A percentile compares a stretch with the other conserved stretches of the same genome.
Conservation (phyloP, 1,284 basidiomycete species). For the Cutaneotrichosporon mucoides region DNA sequence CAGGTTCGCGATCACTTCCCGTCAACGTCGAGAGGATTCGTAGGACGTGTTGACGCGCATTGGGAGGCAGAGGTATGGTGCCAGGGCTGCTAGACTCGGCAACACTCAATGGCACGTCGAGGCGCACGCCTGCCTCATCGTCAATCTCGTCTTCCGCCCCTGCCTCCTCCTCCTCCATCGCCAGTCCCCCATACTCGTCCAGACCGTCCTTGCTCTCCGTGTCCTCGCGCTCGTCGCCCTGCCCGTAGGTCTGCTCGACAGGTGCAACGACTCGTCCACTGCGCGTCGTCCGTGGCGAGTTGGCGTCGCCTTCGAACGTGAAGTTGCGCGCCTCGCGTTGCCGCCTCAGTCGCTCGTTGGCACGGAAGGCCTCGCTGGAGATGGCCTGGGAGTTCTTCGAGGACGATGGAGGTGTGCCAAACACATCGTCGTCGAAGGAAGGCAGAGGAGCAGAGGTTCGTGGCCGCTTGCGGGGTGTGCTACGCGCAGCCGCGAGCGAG, state of each 20-base stretch:
- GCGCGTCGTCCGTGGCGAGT: conserved; percentile 40
- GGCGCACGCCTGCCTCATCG: not conserved
- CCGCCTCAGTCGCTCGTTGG: conserved; percentile 40
- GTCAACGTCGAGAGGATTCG: conserved; percentile 34
- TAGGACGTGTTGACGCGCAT: conserved; percentile 22
- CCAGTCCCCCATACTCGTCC: conserved; percentile 1
- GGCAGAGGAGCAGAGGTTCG: conserved; percentile 2
- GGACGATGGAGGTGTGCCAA: conserved; percentile 5
- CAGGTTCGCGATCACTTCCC: conserved; percentile 18
- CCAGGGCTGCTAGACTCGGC: not conserved
- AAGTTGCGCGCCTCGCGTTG: conserved; percentile 48
- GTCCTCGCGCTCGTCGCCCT: conserved; percentile 9
- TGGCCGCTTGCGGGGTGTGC: not conserved
- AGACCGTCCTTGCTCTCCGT: conserved; percentile 3
- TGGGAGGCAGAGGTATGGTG: conserved; percentile 13
- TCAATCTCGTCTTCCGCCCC: not conserved
- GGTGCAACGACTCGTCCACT: conserved; percentile 36
- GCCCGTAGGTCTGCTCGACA: conserved; percentile 22
- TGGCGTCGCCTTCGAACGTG: conserved; percentile 40
- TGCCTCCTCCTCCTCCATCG: conserved; percentile 6
- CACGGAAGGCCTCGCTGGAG: conserved; percentile 35
- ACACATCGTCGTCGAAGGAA: conserved; percentile 19
- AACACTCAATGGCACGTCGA: not conserved
- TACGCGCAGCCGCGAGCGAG: conserved; percentile 3
- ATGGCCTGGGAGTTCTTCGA: conserved; percentile 3